These are phyloP conservation scores for Trichosporon coremiiforme DNA, from an alignment of 1,284 basidiomycete species.

Conservation along the genomic window DNA sequence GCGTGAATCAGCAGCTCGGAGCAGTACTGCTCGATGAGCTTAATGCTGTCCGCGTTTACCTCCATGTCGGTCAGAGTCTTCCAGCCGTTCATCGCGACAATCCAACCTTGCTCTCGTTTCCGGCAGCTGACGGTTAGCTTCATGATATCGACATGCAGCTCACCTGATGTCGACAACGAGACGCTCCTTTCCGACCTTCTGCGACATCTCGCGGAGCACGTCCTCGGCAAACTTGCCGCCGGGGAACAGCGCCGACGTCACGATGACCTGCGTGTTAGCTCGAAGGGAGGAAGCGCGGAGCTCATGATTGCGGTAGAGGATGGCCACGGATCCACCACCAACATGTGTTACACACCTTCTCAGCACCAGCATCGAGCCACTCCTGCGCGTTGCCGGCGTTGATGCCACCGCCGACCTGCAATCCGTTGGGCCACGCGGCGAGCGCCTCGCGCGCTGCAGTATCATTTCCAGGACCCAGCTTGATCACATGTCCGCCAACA, in stretches of 20 bases:
- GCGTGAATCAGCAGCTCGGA: conserved; percentile 97
- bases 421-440: conserved; percentile 74
- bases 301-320: too few relatives aligned
- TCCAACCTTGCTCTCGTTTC: conserved; percentile 73
- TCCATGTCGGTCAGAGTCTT: conserved; percentile 94
- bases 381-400: conserved; percentile 73
- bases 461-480: conserved; percentile 87
- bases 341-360: conserved; percentile 66
- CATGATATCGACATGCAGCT: conserved; percentile 26
- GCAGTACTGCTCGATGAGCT: conserved; percentile 43
- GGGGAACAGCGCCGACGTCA: conserved; percentile 95
- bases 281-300: too few relatives aligned
- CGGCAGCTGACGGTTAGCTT: conserved; percentile 69
- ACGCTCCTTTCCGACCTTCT: conserved; percentile 76
- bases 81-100: conserved; percentile 99
- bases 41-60: conserved; percentile 62
- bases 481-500: conserved; percentile 91
- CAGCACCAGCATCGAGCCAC: conserved; percentile 88
- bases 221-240: conserved; percentile 73
- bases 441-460: conserved; percentile 81
- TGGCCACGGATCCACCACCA: not conserved
- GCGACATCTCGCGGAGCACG: conserved; percentile 67
- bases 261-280: conserved; percentile 71
- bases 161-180: conserved; percentile 95
- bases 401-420: conserved; percentile 96